Conservation (phyloP, 2,329 filamentous ascomycete species). For the Penicillium digitatum region DNA sequence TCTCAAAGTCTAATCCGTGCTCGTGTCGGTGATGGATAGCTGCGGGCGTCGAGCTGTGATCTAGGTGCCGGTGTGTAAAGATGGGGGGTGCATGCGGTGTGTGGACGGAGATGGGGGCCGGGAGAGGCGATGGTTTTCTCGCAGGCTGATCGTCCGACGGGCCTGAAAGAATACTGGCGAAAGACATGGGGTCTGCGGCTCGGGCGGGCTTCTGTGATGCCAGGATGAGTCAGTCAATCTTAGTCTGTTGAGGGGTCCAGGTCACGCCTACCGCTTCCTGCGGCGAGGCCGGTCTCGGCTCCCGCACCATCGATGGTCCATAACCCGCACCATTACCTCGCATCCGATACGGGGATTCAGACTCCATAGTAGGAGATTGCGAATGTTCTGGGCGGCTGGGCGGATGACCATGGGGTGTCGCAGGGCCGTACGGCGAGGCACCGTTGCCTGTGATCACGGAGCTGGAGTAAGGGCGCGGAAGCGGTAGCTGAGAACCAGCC, state of each 20-base stretch:
- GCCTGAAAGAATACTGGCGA: slow-evolving; percentile 87
- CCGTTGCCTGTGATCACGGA: slow-evolving; percentile 36
- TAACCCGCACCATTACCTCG: slow-evolving; percentile 32
- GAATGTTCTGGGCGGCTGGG: slow-evolving; percentile 36
- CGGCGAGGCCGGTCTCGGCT: slow-evolving; percentile 33
- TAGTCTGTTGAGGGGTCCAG: background rate
- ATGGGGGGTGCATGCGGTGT: slow-evolving; percentile 17
- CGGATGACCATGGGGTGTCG: slow-evolving; percentile 43
- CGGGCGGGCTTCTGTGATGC: slow-evolving; percentile 62
- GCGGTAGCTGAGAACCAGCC: slow-evolving; percentile 30
- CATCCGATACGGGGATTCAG: slow-evolving; percentile 34
- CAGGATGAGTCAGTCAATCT: slow-evolving; percentile 17
- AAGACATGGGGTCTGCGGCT: slow-evolving; percentile 84
- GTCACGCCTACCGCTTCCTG: slow-evolving; percentile 39
- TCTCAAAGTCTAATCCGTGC: slow-evolving; percentile 28
- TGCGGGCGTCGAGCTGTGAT: slow-evolving; percentile 25
- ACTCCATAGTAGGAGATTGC: slow-evolving; percentile 43
- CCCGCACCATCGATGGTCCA: slow-evolving; percentile 32
- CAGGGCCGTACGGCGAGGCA: slow-evolving; percentile 37
- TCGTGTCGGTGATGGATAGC: slow-evolving; percentile 29
- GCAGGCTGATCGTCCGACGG: slow-evolving; percentile 59
- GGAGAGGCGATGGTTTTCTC: slow-evolving; percentile 48
- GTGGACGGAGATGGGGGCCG: slow-evolving; percentile 22
- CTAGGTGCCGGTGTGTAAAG: slow-evolving; percentile 12
- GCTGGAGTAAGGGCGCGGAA: slow-evolving; percentile 35